These are phyloP conservation scores for Candida vartiovaarae DNA, from an alignment of 805 yeast genomes.

Conservation along the genomic window DNA sequence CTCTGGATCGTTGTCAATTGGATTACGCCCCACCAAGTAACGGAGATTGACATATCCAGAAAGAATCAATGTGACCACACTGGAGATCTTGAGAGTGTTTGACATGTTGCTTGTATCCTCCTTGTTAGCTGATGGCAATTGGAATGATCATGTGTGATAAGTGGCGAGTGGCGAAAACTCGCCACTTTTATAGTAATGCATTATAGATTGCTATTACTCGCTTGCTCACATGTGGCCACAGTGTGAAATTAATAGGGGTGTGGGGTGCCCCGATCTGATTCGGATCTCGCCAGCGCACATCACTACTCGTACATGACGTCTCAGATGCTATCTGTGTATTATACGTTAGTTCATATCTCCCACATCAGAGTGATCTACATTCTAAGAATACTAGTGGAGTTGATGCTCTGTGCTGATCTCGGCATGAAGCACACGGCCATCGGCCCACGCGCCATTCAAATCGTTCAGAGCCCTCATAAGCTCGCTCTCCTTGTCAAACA, in stretches of 20 bases:
- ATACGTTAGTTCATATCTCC: no score
- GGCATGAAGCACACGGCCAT: conserved; percentile 35
- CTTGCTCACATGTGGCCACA: no score
- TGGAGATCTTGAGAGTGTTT: conserved; percentile 34
- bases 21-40: conserved; percentile 50
- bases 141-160: no score
- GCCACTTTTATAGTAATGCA: no score
- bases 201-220: no score
- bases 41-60: conserved; percentile 50
- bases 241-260: no score
- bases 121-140: background rate
- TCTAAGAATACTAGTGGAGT: background rate
- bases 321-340: no score
- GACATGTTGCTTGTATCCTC: background rate
- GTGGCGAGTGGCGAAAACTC: no score
- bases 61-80: conserved; percentile 47
- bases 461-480: conserved; percentile 25
- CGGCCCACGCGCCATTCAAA: conserved; percentile 40
- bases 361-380: no score
- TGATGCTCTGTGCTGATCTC: conserved; percentile 20
- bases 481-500: conserved; percentile 23
- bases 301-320: no score
- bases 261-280: no score
- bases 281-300: no score
- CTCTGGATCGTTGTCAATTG: conserved; percentile 33